Percentiles rank a stretch among this genome's conserved stretches.
Conservation (phyloP, 148 eudicot genomes). For the Rhododendron vialii region DNA sequence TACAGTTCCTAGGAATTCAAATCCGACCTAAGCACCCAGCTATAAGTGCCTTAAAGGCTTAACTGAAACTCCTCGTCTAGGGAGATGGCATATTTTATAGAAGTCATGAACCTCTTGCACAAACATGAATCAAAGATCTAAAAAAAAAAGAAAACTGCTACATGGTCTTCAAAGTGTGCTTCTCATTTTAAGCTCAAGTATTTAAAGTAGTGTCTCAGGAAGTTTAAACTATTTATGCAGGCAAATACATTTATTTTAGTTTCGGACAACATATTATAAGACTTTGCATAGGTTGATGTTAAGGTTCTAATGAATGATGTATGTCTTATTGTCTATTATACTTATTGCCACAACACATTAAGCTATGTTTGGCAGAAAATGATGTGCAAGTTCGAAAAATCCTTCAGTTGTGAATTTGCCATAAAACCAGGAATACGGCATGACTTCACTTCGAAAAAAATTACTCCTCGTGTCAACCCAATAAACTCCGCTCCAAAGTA, state of each 20-base stretch:
- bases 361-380: neutral
- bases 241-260: neutral
- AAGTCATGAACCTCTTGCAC: neutral
- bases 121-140: neutral
- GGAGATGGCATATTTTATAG: neutral
- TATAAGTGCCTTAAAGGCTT: neutral
- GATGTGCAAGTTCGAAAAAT: neutral
- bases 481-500: neutral
- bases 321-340: neutral
- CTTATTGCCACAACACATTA: neutral
- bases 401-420: neutral
- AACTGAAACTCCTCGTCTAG: neutral
- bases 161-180: neutral
- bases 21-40: neutral
- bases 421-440: neutral
- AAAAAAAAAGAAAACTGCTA: neutral
- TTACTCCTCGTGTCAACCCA: neutral
- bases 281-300: neutral
- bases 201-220: neutral
- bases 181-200: neutral
- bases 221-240: neutral
- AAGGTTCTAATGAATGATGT: neutral
- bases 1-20: neutral
- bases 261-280: neutral
- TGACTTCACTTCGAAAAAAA: neutral